Evolutionary conservation across 1,284 basidiomycete species (phyloP).

Genomic region (Papiliotrema laurentii): DNA sequence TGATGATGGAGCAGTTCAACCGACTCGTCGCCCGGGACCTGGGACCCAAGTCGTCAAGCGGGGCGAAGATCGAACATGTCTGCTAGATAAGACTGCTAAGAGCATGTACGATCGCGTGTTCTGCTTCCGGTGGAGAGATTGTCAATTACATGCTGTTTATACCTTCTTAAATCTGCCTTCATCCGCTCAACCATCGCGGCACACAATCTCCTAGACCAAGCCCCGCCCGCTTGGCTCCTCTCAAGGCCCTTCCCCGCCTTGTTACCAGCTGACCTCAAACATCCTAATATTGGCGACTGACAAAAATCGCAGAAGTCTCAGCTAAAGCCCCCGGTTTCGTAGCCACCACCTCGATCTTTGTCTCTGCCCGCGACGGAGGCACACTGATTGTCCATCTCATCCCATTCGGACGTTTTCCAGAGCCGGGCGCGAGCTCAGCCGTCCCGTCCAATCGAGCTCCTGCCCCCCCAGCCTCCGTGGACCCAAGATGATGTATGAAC

Average conservation of each 20-base stretch:
- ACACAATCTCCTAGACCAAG: too few relatives aligned
- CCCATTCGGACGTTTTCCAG: conserved; percentile 13
- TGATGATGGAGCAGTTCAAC: conserved; percentile 91
- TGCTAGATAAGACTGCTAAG: too few relatives aligned
- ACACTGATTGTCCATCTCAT: conserved; percentile 35
- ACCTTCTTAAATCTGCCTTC: too few relatives aligned
- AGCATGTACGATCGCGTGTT: too few relatives aligned
- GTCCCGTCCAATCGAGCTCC: conserved; percentile 14
- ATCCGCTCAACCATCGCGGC: too few relatives aligned
- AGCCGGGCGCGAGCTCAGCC: conserved; percentile 11
- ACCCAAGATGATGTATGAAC: conserved; percentile 25
- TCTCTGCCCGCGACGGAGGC: conserved; percentile 25
- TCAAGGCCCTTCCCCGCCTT: too few relatives aligned
- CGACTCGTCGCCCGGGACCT: conserved; percentile 77
- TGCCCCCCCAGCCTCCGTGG: conserved; percentile 24
- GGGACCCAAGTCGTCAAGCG: conserved; percentile 57
- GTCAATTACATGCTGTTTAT: too few relatives aligned
- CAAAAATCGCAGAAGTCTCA: conserved; percentile 36
- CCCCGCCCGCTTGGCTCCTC: too few relatives aligned
- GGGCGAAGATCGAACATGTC: conserved; percentile 64
- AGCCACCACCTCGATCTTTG: conserved; percentile 37
- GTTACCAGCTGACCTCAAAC: too few relatives aligned
- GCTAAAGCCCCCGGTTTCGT: conserved; percentile 26
- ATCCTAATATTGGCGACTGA: conserved; percentile 31
- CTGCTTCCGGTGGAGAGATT: too few relatives aligned